Conservation (phyloP, 2,329 filamentous ascomycete species). For the Gnomoniopsis smithogilvyi region DNA sequence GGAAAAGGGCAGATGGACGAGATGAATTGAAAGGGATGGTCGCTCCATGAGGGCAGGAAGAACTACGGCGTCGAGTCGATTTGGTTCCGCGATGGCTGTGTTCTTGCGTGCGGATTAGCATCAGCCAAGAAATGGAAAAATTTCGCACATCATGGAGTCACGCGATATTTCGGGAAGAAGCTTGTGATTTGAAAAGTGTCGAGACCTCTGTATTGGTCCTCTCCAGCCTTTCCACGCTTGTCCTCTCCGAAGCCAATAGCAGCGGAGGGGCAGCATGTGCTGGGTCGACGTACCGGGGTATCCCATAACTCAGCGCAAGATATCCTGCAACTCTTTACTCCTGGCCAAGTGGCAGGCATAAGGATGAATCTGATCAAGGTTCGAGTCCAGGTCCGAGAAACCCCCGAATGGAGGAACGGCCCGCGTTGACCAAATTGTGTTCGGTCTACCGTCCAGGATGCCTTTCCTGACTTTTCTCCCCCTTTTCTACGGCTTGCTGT, state of each 20-base stretch:
- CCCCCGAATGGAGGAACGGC: not conserved
- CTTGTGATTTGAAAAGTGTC: no score
- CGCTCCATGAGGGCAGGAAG: slow-evolving; percentile 9
- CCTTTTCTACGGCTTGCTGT: no score
- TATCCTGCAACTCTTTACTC: not conserved
- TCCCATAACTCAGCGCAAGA: not conserved
- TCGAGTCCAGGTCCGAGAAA: not conserved
- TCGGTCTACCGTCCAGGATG: not conserved
- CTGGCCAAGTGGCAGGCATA: not conserved
- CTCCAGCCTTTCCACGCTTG: not conserved
- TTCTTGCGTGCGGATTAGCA: slow-evolving; percentile 19
- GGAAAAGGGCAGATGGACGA: slow-evolving; percentile 13
- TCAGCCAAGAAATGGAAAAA: slow-evolving; percentile 18
- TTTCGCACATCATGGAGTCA: slow-evolving; percentile 9
- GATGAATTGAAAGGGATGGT: slow-evolving; percentile 13
- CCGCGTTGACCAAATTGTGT: not conserved
- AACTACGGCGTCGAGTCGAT: slow-evolving; percentile 16
- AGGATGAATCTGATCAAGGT: not conserved
- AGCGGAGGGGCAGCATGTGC: not conserved
- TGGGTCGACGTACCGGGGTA: not conserved
- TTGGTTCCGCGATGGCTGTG: slow-evolving; percentile 17
- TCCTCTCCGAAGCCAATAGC: not conserved
- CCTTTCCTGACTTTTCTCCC: no score
- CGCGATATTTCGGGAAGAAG: not conserved
- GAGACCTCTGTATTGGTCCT: no score